Base-by-base conservation (phyloP, 169 alveolate species). In the Plasmodium gonderi region DNA sequence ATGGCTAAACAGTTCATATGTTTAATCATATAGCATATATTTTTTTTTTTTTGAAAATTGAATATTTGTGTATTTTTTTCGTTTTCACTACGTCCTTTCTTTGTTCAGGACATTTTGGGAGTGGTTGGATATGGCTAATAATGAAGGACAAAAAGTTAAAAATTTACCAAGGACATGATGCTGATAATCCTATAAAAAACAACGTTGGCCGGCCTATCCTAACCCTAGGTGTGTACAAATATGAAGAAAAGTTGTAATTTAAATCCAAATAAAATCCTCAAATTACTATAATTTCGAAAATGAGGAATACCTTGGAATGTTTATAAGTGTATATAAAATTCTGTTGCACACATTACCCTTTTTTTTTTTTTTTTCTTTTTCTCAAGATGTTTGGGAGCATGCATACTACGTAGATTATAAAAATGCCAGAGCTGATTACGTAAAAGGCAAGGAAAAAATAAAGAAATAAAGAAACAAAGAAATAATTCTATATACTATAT, bases 81-180 rank as follows among this genome's bases (percentile, higher is more conserved):
- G 12, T 49, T 44, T 8, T 44, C 31, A 20, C 7, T 69, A 20
- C 11, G 2, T 26, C 54, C 4, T 60, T 78, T 6, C 44, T 38
- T 45, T 80, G 69, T 23, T 36, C 77, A 80, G 95, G 92, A 9
- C 96, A 96, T 72, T 97, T 96, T 92, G 99, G 99, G 8, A 97
- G 98, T 72, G 99, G 99, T 8, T 98, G 99, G 99, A 98, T 97
- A 44, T 98, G 98, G 98, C 91, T 98, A 60, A 97, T 97, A 42
- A 91, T 75, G 36, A 79, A 91, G 17, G 91, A 94, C 54, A 54
- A 91, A 17, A 77, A 96, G 80, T 95, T 98, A 29, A 95, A 96
- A 87, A 94, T 97, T 76, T 95, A 94, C 72, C 96, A 96, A 89
- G 97, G 98, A 76, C 96, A 96, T 33, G 98, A 98, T 90, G 97